Evolutionary conservation across 768 basidiomycete species (phyloP), one percentile per base, ranked within the genome.

Genomic region (Strobilomyces echinocephalus): DNA sequence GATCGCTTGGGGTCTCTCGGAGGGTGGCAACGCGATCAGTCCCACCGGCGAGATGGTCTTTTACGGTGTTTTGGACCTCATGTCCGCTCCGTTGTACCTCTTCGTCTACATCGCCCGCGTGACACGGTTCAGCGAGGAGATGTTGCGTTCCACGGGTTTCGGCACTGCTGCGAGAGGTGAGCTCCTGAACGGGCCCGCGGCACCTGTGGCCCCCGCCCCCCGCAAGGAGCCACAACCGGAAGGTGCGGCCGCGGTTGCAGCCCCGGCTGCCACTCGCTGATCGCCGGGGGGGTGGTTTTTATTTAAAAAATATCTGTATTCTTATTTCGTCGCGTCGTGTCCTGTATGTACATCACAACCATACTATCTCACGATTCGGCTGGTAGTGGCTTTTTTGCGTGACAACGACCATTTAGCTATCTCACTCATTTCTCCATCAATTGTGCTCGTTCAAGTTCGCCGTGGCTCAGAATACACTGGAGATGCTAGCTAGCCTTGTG

Each of bases 1-100:
- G 10, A 75, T 84, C 56, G 73, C 72, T 24, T 83, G 81, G 82
- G 81, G 76, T 46, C 69, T 79, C 30, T 73, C 74, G 24, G 81
- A 82, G 50, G 80, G 80, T 15, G 71, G 72, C 6, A 77, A 81
- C 64, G 72, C 69, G 51, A 83, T 84, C 61, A 60, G 73, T 5
- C 72, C 77, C 24, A 74, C 75, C 36, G 69, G 72, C 5, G 81
- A 83, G 66, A 81, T 81, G 78, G 69, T 80, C 53, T 77, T 73
- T 63, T 81, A 81, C 65, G 80, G 80, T 46, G 70, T 82, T 52
- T 71, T 75, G 51, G 74, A 76, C 41, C 42, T 74, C 28, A 8
- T 74, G 48, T 63, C 74, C 1, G 73, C 65, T 1, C 74, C 74
- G 0, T 52, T 75, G 21, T 76, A 74, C 65, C 60, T 77, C 16